Evolutionary conservation across 2,329 filamentous ascomycete species (phyloP), one percentile per base, ranked within the genome.

Genomic region (Paecilomyces dactylethromorphus): DNA sequence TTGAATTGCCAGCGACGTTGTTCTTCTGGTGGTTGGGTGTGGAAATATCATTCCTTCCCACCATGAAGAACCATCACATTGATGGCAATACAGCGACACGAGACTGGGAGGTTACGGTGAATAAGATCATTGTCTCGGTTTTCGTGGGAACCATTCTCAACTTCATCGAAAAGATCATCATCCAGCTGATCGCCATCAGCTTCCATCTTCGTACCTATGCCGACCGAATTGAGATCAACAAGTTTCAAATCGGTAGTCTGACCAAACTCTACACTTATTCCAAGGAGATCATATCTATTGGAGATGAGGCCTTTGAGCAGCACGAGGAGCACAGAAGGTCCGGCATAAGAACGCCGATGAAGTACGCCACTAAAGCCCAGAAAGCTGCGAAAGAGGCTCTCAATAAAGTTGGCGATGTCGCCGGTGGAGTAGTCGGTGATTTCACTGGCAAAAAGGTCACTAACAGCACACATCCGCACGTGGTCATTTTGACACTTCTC

Each of bases 11-110:
- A 12, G 87, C 87, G 0, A 92, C 92, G 0, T 75, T 96, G 3
- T 97, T 97, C 74, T 87, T 97, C 64, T 97, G 93, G 93, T 88
- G 90, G 83, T 80, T 97, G 12, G 90, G 90, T 15, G 85, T 96
- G 15, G 85, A 96, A 63, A 82, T 95, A 49, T 96, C 91, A 0
- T 96, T 95, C 73, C 79, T 90, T 35, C 91, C 91, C 2, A 93
- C 90, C 1, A 88, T 95, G 81, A 87, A 84, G 63, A 82, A 85
- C 60, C 85, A 88, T 65, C 82, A 85, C 62, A 66, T 79, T 58
- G 68, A 84, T 56, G 82, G 83, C n/a, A 73, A 80, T 53, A 80
- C 74, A 21, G 72, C 69, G 0, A 81, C 82, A 0, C 80, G 81
- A 22, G 64, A 76, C 3, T 97, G 93, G 93, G 89, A 96, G 72